Evolutionary conservation across 2,329 filamentous ascomycete species (phyloP).

Genomic region (Juglanconis oblonga): DNA sequence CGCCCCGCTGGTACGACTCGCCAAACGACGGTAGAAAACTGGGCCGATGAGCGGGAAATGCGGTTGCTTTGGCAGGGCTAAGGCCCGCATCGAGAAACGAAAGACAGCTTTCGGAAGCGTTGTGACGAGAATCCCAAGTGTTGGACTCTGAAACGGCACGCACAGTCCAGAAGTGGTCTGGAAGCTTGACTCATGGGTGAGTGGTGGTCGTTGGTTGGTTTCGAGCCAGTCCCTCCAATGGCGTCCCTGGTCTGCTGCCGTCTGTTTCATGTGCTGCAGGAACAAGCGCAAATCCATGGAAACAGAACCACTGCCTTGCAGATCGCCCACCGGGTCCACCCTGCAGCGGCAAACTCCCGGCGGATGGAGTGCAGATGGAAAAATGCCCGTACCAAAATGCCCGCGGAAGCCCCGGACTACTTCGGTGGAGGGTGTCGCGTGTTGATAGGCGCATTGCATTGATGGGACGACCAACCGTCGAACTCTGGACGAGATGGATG

Average conservation of each 20-base stretch:
- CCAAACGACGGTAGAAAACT: no score
- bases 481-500: no score
- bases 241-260: conserved; percentile 3
- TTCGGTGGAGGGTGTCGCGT: no score
- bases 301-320: background rate
- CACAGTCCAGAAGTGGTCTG: background rate
- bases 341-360: background rate
- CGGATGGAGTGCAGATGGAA: background rate
- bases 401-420: background rate
- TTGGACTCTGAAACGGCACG: background rate
- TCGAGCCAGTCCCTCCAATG: conserved; percentile 8
- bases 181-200: background rate
- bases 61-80: no score
- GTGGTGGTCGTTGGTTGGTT: conserved; percentile 4
- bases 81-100: conserved; percentile 27
- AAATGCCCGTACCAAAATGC: background rate
- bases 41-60: no score
- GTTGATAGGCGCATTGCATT: no score
- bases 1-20: no score
- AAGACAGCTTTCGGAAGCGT: conserved; percentile 32
- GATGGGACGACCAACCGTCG: no score
- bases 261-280: conserved; percentile 16
- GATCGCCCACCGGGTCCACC: background rate
- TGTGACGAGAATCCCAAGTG: conserved; percentile 18
- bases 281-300: background rate